phyloP scores from a whole-genome alignment of 2,329 filamentous ascomycete genomes.

The Ascomycota sp. region DNA sequence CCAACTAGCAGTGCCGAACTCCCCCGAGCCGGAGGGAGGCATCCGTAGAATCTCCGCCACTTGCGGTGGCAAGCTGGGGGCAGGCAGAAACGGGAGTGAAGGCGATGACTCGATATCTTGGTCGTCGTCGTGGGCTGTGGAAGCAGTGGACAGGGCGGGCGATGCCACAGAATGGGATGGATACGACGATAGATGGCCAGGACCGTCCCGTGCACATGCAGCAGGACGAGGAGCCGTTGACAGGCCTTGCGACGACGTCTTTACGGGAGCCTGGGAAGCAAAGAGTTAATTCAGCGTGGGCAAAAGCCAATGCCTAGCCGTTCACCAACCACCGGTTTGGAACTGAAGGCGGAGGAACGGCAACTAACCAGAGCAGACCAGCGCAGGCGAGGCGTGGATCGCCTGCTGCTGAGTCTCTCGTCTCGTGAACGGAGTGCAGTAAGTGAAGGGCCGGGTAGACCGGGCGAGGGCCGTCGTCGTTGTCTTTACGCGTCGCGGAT shows the following conservation, averaged over 20 bases:
- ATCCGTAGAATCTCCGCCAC: constrained; percentile 33
- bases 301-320: constrained; percentile 4
- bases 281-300: background rate
- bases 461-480: too few species aligned
- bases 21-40: constrained; percentile 17
- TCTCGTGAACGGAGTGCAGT: too few species aligned
- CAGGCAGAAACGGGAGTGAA: constrained; percentile 34
- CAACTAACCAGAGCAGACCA: constrained; percentile 35
- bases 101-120: constrained; percentile 34
- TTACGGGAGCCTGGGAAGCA: constrained; percentile 18
- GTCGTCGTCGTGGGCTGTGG: constrained; percentile 34
- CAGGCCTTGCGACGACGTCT: constrained; percentile 34
- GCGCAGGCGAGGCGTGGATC: constrained; percentile 37
- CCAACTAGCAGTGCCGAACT: constrained; percentile 61
- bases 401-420: constrained; percentile 38
- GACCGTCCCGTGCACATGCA: constrained; percentile 40
- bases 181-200: constrained; percentile 16
- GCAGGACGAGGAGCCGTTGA: constrained; percentile 31
- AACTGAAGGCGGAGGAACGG: background rate
- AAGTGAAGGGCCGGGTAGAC: too few species aligned
- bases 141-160: constrained; percentile 39
- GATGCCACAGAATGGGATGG: constrained; percentile 23
- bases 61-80: constrained; percentile 35
- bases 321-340: constrained; percentile 8
- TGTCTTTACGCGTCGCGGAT: too few species aligned